These are phyloP conservation scores for Scutellaria minor DNA, from an alignment of 257 asterid genomes.

Conservation along the genomic window DNA sequence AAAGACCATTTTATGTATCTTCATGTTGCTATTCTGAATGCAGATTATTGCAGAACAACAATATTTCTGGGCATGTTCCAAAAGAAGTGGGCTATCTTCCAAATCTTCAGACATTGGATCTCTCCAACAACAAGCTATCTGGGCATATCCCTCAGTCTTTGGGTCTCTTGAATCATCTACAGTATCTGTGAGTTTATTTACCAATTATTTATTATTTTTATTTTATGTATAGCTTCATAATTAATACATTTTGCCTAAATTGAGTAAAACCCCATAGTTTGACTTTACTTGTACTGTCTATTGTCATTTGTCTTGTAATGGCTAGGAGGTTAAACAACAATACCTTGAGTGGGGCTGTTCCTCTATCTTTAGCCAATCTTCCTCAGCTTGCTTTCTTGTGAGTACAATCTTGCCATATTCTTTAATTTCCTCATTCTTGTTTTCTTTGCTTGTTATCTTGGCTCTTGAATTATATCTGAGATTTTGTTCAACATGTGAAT, in stretches of 20 bases:
- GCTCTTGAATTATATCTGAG: constrained; percentile 28
- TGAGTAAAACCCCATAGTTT: constrained; percentile 43
- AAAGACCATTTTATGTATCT: background rate
- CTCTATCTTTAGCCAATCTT: constrained; percentile 70
- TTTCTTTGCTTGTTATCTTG: constrained; percentile 20
- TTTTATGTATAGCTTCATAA: constrained; percentile 26
- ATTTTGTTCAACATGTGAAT: constrained; percentile 37
- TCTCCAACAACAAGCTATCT: constrained; percentile 73
- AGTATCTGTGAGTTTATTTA: constrained; percentile 67
- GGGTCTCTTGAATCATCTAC: constrained; percentile 63
- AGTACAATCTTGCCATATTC: constrained; percentile 47
- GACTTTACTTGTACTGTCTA: constrained; percentile 44
- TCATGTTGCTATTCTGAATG: constrained; percentile 26
- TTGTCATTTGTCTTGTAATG: constrained; percentile 58
- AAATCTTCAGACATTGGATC: constrained; percentile 83
- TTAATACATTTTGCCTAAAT: constrained; percentile 26
- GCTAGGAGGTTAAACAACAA: constrained; percentile 93
- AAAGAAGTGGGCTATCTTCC: constrained; percentile 71
- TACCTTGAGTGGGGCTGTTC: constrained; percentile 83
- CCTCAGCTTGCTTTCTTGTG: constrained; percentile 97
- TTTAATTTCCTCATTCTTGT: constrained; percentile 29
- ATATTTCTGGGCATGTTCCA: constrained; percentile 81
- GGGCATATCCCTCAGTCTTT: constrained; percentile 75
- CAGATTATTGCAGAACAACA: constrained; percentile 85
- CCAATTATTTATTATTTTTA: background rate